Evolutionary conservation across 2,329 filamentous ascomycete species (phyloP).

Genomic region (Scopulariopsis brevicaulis): DNA sequence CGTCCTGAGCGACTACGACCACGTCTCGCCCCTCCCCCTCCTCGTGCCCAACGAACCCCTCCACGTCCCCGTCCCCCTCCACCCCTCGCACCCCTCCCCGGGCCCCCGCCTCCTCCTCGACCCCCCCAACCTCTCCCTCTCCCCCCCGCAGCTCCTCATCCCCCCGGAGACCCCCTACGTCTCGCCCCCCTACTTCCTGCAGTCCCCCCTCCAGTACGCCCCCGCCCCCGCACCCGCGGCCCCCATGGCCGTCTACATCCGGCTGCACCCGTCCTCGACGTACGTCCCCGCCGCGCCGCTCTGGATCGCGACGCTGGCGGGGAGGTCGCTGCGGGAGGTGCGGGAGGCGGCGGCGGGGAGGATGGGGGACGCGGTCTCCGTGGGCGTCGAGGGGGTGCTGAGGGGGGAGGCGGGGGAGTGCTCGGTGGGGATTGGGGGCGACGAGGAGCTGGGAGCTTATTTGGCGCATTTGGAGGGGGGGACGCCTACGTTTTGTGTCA

Average conservation of each 20-base stretch:
- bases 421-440: constrained; percentile 52
- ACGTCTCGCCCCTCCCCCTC: constrained; percentile 5
- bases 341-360: constrained; percentile 48
- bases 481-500: constrained; percentile 30
- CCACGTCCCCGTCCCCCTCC: constrained; percentile 1
- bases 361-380: constrained; percentile 46
- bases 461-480: constrained; percentile 46
- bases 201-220: not conserved
- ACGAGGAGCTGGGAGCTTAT: constrained; percentile 63
- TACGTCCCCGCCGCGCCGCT: constrained; percentile 37
- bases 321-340: constrained; percentile 49
- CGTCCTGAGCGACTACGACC: constrained; percentile 6
- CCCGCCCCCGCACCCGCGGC: not conserved
- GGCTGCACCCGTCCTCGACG: constrained; percentile 53
- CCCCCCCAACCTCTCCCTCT: constrained; percentile 15
- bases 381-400: constrained; percentile 55
- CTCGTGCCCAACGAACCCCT: not conserved
- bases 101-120: not conserved
- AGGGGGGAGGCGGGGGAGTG: constrained; percentile 49
- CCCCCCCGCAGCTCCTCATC: constrained; percentile 23
- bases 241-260: constrained; percentile 52
- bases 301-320: constrained; percentile 55
- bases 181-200: constrained; percentile 10
- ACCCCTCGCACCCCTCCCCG: not conserved
- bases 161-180: not conserved